Percentiles rank a stretch among this genome's conserved stretches.
These are phyloP conservation scores for Panus rudis DNA, from an alignment of 768 basidiomycete genomes.

Conservation along the genomic window DNA sequence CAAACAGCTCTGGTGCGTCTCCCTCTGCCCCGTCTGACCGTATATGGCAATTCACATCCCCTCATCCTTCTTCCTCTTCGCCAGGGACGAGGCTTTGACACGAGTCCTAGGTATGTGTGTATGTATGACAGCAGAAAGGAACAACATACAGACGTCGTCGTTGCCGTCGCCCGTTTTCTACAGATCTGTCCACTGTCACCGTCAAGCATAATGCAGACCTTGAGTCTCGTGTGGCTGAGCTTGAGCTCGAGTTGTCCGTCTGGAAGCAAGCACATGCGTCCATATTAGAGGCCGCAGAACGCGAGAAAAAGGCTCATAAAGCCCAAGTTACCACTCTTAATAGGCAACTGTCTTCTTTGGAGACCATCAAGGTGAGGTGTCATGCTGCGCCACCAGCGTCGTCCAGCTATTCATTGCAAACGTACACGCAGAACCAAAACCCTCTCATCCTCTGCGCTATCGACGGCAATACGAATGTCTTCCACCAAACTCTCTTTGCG, in stretches of 20 bases:
- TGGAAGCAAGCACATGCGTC: conserved; percentile 68
- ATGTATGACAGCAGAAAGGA: too few relatives aligned
- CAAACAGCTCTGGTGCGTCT: conserved; percentile 58
- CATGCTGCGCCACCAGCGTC: not conserved
- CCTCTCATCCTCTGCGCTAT: conserved; percentile 70
- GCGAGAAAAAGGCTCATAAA: conserved; percentile 60
- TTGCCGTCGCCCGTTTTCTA: not conserved
- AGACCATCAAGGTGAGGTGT: conserved; percentile 39
- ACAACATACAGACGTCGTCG: not conserved
- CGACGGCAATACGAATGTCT: conserved; percentile 66
- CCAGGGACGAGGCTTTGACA: conserved; percentile 58
- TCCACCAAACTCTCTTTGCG: conserved; percentile 47
- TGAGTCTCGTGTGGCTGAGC: conserved; percentile 56
- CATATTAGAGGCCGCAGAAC: conserved; percentile 54
- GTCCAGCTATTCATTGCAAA: not conserved
- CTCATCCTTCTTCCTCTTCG: not conserved
- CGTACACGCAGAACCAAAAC: conserved; percentile 43
- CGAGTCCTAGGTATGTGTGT: conserved; percentile 48
- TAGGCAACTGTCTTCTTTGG: conserved; percentile 53
- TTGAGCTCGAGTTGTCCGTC: conserved; percentile 61
- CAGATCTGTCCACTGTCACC: conserved; percentile 60
- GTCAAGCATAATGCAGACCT: conserved; percentile 57
- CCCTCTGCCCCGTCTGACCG: not conserved
- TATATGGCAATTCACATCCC: not conserved
- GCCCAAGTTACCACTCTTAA: conserved; percentile 59